These are phyloP conservation scores for Trichosporon sp. DNA, from an alignment of 1,284 basidiomycete genomes.

Conservation along the genomic window DNA sequence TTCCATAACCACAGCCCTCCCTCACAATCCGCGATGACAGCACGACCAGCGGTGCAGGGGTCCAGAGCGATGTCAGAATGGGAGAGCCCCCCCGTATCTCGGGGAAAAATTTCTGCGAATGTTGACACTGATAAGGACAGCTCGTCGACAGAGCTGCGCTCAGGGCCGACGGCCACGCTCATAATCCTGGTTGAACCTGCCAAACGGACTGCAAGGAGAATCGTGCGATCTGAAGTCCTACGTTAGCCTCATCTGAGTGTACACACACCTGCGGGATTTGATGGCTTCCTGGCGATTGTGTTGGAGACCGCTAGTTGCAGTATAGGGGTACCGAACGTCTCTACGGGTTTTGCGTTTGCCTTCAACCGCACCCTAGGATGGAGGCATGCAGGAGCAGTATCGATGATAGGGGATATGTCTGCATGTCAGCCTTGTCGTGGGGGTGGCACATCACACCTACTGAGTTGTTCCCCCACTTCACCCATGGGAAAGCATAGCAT, in stretches of 20 bases:
- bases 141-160: too few relatives aligned
- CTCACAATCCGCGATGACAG: conserved; percentile 33
- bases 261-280: too few relatives aligned
- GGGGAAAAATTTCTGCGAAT: conserved; percentile 7
- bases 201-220: conserved; percentile 23
- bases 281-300: neutral
- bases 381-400: neutral
- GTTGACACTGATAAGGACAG: conserved; percentile 14
- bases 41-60: conserved; percentile 21
- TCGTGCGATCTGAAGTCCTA: conserved; percentile 21
- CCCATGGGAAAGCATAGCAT: conserved; percentile 29
- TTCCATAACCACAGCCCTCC: conserved; percentile 41
- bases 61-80: conserved; percentile 36
- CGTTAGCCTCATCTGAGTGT: too few relatives aligned
- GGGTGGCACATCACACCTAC: conserved; percentile 23
- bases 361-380: neutral
- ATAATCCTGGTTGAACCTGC: conserved; percentile 23
- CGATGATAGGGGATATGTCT: conserved; percentile 32
- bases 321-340: neutral
- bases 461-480: conserved; percentile 28
- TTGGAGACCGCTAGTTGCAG: neutral
- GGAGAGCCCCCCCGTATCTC: conserved; percentile 20
- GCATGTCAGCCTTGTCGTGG: neutral
- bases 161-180: too few relatives aligned
- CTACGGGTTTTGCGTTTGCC: neutral